Evolutionary conservation across 2,329 filamentous ascomycete genomes (phyloP).

Genomic region (Scedosporium aurantiacum): DNA sequence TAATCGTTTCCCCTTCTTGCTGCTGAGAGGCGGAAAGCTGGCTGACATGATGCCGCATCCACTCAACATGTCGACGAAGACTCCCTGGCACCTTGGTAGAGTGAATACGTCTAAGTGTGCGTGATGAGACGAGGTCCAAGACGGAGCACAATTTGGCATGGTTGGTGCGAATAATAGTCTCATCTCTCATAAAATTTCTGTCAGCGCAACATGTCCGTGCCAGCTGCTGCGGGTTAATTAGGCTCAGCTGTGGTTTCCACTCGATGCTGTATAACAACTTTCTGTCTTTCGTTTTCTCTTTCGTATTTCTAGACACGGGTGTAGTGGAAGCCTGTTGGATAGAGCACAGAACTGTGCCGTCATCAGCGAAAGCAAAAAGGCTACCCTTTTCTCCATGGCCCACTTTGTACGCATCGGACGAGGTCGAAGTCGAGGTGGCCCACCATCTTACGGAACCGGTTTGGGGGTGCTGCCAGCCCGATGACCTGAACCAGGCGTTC

Average conservation of each 20-base stretch:
- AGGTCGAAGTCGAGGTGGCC: not conserved
- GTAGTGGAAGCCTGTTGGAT: not conserved
- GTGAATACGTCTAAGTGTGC: constrained; percentile 3
- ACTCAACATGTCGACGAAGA: constrained; percentile 17
- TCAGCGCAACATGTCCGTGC: constrained; percentile 12
- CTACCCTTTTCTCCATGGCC: not conserved
- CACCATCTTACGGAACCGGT: not conserved
- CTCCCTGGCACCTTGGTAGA: constrained; percentile 11
- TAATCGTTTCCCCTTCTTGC: not conserved
- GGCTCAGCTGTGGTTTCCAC: constrained; percentile 27
- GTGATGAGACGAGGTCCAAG: not conserved
- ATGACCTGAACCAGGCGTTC: constrained; percentile 22
- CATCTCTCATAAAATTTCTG: not conserved
- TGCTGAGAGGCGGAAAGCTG: constrained; percentile 9
- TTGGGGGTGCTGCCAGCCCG: constrained; percentile 9
- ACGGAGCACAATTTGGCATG: not conserved
- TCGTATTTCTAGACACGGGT: not conserved
- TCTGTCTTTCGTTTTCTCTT: constrained; percentile 9
- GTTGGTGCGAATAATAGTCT: not conserved
- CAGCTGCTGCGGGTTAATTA: constrained; percentile 20
- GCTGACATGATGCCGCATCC: constrained; percentile 19
- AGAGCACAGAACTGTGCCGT: not conserved
- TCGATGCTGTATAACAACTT: constrained; percentile 23
- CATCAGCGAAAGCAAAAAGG: not conserved
- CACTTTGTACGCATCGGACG: too few relatives aligned